These are phyloP conservation scores for Eucalyptus paniculata DNA, from an alignment of 345 rosid genomes.

Conservation along the genomic window DNA sequence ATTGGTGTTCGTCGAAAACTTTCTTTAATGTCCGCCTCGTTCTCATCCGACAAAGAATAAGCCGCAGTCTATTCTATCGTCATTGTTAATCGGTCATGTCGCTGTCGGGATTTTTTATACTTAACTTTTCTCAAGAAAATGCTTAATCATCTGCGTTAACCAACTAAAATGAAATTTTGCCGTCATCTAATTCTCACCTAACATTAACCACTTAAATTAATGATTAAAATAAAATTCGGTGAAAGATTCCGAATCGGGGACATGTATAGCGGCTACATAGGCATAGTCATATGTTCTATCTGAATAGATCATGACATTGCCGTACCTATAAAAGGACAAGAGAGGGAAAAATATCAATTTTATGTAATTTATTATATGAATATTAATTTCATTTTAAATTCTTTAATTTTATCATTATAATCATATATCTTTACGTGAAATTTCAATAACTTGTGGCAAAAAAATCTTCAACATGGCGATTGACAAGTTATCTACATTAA, in stretches of 20 bases:
- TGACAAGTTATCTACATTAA: not conserved
- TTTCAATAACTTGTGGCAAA: too few species aligned
- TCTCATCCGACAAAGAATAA: fast-evolving
- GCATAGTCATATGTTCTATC: not conserved
- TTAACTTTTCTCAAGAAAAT: too few species aligned
- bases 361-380: too few species aligned
- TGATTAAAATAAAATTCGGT: too few species aligned
- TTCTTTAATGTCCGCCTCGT: too few species aligned
- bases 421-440: fast-evolving
- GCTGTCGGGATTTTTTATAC: not conserved
- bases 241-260: not conserved
- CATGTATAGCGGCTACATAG: not conserved
- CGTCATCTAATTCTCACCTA: not conserved
- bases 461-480: not conserved
- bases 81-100: not conserved
- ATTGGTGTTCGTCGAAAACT: not conserved
- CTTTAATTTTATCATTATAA: fast-evolving
- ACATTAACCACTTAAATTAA: not conserved
- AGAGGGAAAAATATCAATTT: not conserved
- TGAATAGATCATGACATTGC: not conserved
- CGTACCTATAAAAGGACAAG: not conserved
- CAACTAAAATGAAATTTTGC: not conserved
- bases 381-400: too few species aligned
- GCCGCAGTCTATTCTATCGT: not conserved
- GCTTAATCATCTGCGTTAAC: too few species aligned